Base-by-base conservation (phyloP, 345 rosid species). In the Dovyalis caffra region DNA sequence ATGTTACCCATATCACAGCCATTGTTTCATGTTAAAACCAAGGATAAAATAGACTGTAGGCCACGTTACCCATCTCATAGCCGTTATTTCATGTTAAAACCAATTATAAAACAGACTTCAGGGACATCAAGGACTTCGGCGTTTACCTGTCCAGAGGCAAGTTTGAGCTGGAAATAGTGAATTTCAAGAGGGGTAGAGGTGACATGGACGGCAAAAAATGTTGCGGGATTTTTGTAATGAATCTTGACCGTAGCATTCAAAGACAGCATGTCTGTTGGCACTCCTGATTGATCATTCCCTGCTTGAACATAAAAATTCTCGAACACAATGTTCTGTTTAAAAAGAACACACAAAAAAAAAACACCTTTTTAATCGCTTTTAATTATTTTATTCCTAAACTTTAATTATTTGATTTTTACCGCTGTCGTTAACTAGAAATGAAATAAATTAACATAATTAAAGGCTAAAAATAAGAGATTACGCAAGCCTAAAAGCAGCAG, bases 161-260 rank as follows among this genome's bases (percentile, higher is more conserved):
- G 71, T 34, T 78, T 85, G 73, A 93, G 98, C 88, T 85, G 95
- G 85, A 83, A 88, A 81, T 86, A 86, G 85, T 83, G 89, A 68
- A 95, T 91, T 71, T 89, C 89, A 6, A 89, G 66, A 16, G 99
- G 97, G 6, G 93, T 80, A 3, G 91, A 81, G 43, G 92, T 95
- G 82, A 95, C 98, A 82, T 95, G 99, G 84, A 95, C 96, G 82
- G 96, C 85, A 67, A 86, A 95, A 78, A 95, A 95, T 1, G 94
- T 88, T 3, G 90, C 93, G 3, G 98, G 92, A 65, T 95, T 95
- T 64, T 85, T 78, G 89, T 90, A 95, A 29, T 82, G 84, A 73
- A 95, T 84, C 93, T 75, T 89, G 66, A 95, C 98, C 89, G 99
- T 92, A 25, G 97, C 91, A 76, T 95, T 95, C 63, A 95, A 62